phyloP scores from a whole-genome alignment of 2,329 filamentous ascomycete species.

The Fusarium clavum region DNA sequence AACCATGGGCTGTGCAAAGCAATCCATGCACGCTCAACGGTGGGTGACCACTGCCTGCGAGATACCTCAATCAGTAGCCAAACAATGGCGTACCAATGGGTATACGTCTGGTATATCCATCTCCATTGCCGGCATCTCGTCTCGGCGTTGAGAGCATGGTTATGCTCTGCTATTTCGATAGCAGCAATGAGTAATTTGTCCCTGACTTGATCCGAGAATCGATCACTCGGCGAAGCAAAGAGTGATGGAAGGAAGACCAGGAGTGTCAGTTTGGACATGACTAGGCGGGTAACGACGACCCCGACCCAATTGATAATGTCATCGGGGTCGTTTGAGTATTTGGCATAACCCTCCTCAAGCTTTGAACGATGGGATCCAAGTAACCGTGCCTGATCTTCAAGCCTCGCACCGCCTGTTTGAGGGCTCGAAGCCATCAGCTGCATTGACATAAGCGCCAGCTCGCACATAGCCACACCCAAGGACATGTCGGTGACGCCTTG shows the following conservation, averaged over 20 bases:
- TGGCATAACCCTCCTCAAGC: slow-evolving; percentile 58
- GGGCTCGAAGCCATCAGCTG: slow-evolving; percentile 52
- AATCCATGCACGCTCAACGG: slow-evolving; percentile 61
- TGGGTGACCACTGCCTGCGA: slow-evolving; percentile 58
- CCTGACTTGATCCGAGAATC: slow-evolving; percentile 54
- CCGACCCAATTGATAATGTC: slow-evolving; percentile 55
- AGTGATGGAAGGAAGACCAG: slow-evolving; percentile 65
- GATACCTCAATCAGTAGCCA: slow-evolving; percentile 66
- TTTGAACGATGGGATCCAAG: slow-evolving; percentile 59
- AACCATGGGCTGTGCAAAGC: slow-evolving; percentile 59
- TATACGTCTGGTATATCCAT: slow-evolving; percentile 70
- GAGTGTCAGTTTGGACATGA: slow-evolving; percentile 66
- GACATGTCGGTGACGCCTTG: slow-evolving; percentile 67
- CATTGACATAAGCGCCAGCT: slow-evolving; percentile 52
- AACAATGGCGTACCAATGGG: slow-evolving; percentile 69
- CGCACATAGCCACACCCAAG: slow-evolving; percentile 53
- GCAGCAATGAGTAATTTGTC: slow-evolving; percentile 61
- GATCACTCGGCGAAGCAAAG: slow-evolving; percentile 54
- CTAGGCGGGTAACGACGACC: slow-evolving; percentile 55
- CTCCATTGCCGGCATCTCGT: slow-evolving; percentile 62
- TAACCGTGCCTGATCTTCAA: slow-evolving; percentile 57
- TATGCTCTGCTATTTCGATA: slow-evolving; percentile 68
- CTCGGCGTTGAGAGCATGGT: slow-evolving; percentile 64
- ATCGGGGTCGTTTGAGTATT: slow-evolving; percentile 49
- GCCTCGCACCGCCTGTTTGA: slow-evolving; percentile 42